Percentiles rank a stretch among this genome's conserved stretches.
These are phyloP conservation scores for Trichoderma atrobrunneum DNA, from an alignment of 2,329 filamentous ascomycete species.

Conservation along the genomic window DNA sequence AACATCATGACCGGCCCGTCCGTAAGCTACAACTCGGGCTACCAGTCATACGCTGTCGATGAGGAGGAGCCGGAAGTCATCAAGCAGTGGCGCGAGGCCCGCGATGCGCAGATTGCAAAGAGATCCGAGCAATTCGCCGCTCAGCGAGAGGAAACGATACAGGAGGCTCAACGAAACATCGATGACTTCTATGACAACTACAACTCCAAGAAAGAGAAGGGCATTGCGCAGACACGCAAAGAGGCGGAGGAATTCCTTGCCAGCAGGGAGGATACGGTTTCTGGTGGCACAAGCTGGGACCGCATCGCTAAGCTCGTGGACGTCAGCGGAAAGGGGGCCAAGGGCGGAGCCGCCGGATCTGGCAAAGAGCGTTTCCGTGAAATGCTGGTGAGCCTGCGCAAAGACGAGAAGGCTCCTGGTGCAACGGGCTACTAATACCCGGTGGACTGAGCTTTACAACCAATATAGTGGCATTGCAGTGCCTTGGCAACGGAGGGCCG, in stretches of 20 bases:
- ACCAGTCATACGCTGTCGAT: constrained; percentile 55
- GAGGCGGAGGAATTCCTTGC: constrained; percentile 92
- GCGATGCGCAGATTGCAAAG: constrained; percentile 77
- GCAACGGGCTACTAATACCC: constrained; percentile 56
- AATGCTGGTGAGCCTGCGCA: constrained; percentile 78
- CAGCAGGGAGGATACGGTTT: constrained; percentile 86
- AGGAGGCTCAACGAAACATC: constrained; percentile 88
- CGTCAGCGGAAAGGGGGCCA: constrained; percentile 85
- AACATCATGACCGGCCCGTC: constrained; percentile 68
- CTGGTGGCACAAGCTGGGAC: constrained; percentile 97
- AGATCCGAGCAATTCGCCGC: constrained; percentile 78
- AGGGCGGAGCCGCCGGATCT: constrained; percentile 82
- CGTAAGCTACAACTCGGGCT: constrained; percentile 61
- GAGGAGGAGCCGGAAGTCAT: constrained; percentile 89
- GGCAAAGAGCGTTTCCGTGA: constrained; percentile 97
- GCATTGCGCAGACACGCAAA: constrained; percentile 78
- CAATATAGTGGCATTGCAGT: not conserved
- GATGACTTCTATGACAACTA: constrained; percentile 99
- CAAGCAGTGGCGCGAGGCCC: constrained; percentile 86
- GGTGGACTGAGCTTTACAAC: not conserved
- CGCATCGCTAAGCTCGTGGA: constrained; percentile 97
- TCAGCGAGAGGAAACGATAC: constrained; percentile 81
- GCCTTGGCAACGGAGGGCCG: not conserved
- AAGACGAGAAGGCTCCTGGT: constrained; percentile 83
- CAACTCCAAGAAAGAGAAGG: constrained; percentile 96